Base-by-base conservation (phyloP, 768 basidiomycete species). In the Hygrocybe punicea region DNA sequence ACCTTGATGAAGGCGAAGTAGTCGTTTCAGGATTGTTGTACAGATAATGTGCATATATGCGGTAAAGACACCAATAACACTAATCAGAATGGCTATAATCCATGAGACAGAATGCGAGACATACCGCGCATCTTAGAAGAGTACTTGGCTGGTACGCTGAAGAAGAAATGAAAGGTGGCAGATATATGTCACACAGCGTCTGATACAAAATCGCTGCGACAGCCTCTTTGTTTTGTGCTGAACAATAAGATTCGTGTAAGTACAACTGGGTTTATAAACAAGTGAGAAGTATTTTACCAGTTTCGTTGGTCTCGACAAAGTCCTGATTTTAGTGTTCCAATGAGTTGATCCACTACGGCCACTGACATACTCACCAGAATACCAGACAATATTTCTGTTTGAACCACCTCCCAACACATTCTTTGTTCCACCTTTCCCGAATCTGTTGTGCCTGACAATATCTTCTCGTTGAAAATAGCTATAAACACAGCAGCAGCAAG, bases 301-400 rank as follows among this genome's bases (percentile, higher is more conserved):
- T 69, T 36, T 66, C 58, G 23, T 63, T 53, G 16, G 60, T 60
- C 48, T 78, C 77, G 14, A 73, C 65, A 44, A 69, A 67, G 58
- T 69, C 71, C 67, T 71, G 51, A 51, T 48, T 35, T 55, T 11
- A 17, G 6, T 17, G 17, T 17, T 17, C 37, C 42, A n/a, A 40
- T 10, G 21, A 21, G 14, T 16, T 9, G 24, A 4, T 6, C 35
- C 5, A 23, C 5, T 25, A 37, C 44, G 24, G 23, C 39, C 4
- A 46, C 14, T 33, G 13, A 35, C 39, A 16, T 24, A 60, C 74
- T 61, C 61, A 82, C 82, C 58, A 83, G 63, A 34, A 83, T 58
- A 3, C 84, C 83, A 4, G 84, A 81, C 19, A 86, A 62, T n/a
- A 84, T 58, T 9, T 77, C 71, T 25, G 74, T 62, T 34, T 78